Conservation (phyloP, 2,329 filamentous ascomycete species). For the Penicillium fuscoglaucum region DNA sequence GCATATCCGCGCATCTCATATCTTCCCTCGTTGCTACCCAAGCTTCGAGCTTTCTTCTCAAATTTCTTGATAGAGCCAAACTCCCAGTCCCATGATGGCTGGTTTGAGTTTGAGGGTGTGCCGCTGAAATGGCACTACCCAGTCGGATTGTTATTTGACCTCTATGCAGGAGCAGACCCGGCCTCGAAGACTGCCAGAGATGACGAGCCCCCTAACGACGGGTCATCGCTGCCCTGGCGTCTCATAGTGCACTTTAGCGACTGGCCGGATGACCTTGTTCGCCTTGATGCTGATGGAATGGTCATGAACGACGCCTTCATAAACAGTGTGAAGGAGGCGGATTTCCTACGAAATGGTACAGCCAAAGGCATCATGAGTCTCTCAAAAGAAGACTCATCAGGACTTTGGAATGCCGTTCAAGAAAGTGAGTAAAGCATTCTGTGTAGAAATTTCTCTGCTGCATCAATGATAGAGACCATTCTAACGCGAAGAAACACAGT, state of each 20-base stretch:
- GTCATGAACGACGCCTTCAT: constrained; percentile 66
- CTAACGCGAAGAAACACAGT: constrained; percentile 48
- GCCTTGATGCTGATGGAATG: constrained; percentile 55
- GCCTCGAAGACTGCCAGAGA: constrained; percentile 32
- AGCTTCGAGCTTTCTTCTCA: constrained; percentile 63
- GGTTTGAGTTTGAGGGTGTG: constrained; percentile 68
- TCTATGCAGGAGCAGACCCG: constrained; percentile 61
- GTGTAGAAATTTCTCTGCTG: background rate
- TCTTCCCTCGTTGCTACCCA: constrained; percentile 64
- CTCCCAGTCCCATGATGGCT: constrained; percentile 54
- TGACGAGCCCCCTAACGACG: constrained; percentile 20
- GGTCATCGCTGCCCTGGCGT: constrained; percentile 58
- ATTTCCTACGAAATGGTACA: constrained; percentile 83
- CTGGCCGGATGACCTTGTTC: constrained; percentile 59
- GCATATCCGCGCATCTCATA: constrained; percentile 67
- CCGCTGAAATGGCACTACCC: constrained; percentile 73
- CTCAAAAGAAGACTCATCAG: constrained; percentile 77
- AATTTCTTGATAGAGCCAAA: constrained; percentile 59
- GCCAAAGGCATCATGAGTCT: constrained; percentile 88
- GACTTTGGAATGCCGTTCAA: constrained; percentile 77
- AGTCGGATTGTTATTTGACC: constrained; percentile 66
- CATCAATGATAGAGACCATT: background rate
- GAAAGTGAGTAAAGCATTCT: constrained; percentile 54
- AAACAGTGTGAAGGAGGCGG: constrained; percentile 74
- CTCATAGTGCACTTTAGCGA: constrained; percentile 62